Conservation (phyloP, 805 yeast genomes). For the Lipomyces oligophaga region DNA sequence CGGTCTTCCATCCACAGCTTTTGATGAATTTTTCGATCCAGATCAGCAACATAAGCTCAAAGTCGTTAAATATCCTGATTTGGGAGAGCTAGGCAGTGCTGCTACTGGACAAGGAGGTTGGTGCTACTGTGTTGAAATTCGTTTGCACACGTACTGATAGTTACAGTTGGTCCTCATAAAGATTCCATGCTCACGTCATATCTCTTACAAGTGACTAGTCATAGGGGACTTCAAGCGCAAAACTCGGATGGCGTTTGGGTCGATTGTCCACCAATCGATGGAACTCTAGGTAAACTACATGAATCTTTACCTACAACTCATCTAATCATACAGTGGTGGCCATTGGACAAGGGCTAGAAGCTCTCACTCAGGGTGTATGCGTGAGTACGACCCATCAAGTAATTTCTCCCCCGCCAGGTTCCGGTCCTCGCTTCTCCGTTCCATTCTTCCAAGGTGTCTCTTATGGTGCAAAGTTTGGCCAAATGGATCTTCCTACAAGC, state of each 20-base stretch:
- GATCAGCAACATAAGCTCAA: slow-evolving; percentile 50
- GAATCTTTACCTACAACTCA: neutral
- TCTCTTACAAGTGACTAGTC: slow-evolving; percentile 21
- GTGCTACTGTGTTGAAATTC: neutral
- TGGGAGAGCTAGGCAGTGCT: slow-evolving; percentile 30
- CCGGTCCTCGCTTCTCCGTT: slow-evolving; percentile 39
- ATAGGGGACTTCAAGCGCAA: slow-evolving; percentile 50
- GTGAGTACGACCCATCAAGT: slow-evolving; percentile 53
- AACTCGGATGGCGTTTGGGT: slow-evolving; percentile 57
- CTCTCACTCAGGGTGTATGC: slow-evolving; percentile 55
- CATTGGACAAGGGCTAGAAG: slow-evolving; percentile 60
- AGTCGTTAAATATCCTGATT: slow-evolving; percentile 55
- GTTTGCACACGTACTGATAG: no score
- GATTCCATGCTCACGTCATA: slow-evolving; percentile 40
- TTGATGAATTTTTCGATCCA: slow-evolving; percentile 49
- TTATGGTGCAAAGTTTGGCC: slow-evolving; percentile 23
- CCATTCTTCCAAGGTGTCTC: slow-evolving; percentile 48
- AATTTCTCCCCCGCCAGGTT: slow-evolving; percentile 41
- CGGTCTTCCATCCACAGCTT: slow-evolving; percentile 44
- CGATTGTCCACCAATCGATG: slow-evolving; percentile 48
- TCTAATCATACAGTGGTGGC: slow-evolving; percentile 50
- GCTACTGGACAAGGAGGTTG: slow-evolving; percentile 27
- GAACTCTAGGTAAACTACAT: slow-evolving; percentile 14
- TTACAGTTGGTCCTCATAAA: slow-evolving; percentile 57
- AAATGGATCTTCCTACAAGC: slow-evolving; percentile 15